Base-by-base conservation (phyloP, 2,329 filamentous ascomycete genomes). In the Colletotrichum neosansevieriae region DNA sequence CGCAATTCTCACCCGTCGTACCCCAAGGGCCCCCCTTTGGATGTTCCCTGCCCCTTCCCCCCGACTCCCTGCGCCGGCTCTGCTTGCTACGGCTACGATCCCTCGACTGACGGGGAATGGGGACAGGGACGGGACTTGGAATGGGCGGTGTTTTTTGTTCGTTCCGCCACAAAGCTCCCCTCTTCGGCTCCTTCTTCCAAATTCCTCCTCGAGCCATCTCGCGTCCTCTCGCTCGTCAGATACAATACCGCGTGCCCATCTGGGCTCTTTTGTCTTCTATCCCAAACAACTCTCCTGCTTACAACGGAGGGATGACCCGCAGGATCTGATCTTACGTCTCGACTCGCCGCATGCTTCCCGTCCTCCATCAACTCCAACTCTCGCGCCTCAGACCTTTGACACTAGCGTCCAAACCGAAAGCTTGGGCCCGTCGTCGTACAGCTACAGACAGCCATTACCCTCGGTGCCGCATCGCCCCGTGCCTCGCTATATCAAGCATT, bases 341-440 rank as follows among this genome's bases (percentile, higher is more conserved):
- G 10, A 17, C 61, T 44, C 42, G 11, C 21, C 40, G 21, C 21
- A 13, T 32, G n/a, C 40, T 47, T 29, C 50, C 42, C 17, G 21
- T 32, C 53, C 49, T 34, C 53, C 60, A 32, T 54, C 11, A 10
- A 19, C 38, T 56, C 38, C 54, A 44, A 42, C 36, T 42, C 29
- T 36, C 49, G 42, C 63, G 60, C 63, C 65, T 34, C 54, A 60
- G 51, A 65, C 62, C 61, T 65, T 65, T 59, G 47, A 69, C 47
- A 66, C 61, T 60, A 66, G 61, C 56, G 56, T 40, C 49, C 54
- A 65, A 45, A 51, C 61, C 61, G 54, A 44, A 59, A 69, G 66
- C 54, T 66, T 61, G 65, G 61, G 40, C 65, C 61, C 49, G 49
- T 54, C 40, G 60, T 38, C n/a, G 50, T 44, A 65, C 49, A 59